Evolutionary conservation across 495 filamentous ascomycete species (phyloP).

Genomic region (Aspergillus sclerotiicarbonarius): DNA sequence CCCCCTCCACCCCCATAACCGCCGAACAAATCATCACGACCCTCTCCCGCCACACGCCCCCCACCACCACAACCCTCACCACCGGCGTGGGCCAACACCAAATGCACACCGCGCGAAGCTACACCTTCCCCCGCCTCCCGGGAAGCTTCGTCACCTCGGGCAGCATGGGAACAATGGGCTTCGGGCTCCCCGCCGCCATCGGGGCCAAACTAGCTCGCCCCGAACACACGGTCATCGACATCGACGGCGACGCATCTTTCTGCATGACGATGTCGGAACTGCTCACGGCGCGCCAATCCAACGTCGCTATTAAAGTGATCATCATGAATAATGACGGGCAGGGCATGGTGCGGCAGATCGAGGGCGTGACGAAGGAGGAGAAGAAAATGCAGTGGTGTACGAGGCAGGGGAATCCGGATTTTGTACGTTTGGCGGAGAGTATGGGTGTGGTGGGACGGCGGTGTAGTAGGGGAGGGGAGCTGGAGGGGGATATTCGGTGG

Average conservation of each 20-base stretch:
- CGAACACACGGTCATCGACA: slow-evolving; percentile 84
- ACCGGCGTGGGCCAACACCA: slow-evolving; percentile 96
- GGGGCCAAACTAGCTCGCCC: slow-evolving; percentile 91
- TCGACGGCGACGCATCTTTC: slow-evolving; percentile 94
- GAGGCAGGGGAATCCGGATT: slow-evolving; percentile 82
- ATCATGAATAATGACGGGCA: slow-evolving; percentile 96
- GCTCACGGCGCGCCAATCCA: slow-evolving; percentile 82
- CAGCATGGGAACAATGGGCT: slow-evolving; percentile 94
- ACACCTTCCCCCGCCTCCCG: slow-evolving; percentile 83
- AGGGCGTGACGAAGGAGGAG: slow-evolving; percentile 74
- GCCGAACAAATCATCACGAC: slow-evolving; percentile 71
- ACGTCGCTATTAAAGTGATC: slow-evolving; percentile 90
- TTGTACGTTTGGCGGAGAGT: slow-evolving; percentile 47
- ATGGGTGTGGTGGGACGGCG: slow-evolving; percentile 63
- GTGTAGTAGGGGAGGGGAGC: slow-evolving; percentile 56
- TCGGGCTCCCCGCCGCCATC: slow-evolving; percentile 86
- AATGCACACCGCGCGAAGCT: slow-evolving; percentile 97
- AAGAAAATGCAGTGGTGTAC: slow-evolving; percentile 92
- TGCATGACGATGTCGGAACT: slow-evolving; percentile 94
- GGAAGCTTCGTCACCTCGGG: slow-evolving; percentile 90
- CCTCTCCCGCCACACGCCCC: slow-evolving; percentile 69
- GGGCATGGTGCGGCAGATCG: slow-evolving; percentile 94
- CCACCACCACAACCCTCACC: slow-evolving; percentile 77
- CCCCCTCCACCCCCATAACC: neutral
- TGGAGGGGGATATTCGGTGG: slow-evolving; percentile 69